Conservation (phyloP, 208 protist species). For the Wallacemonas sp. region DNA sequence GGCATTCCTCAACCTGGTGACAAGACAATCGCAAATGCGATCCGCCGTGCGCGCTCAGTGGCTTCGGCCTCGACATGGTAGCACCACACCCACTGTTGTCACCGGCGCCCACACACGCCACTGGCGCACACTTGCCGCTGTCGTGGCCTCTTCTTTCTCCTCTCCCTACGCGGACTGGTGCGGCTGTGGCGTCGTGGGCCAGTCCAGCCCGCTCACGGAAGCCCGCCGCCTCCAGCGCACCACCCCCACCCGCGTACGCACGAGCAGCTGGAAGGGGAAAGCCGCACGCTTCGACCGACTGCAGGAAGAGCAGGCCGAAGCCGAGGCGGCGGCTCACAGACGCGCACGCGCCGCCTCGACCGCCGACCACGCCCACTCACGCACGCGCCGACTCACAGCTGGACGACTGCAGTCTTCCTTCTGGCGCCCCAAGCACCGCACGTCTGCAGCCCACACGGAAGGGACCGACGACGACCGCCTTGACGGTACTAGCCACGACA, state of each 20-base stretch:
- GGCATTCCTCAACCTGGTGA: too few relatives aligned
- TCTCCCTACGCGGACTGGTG: neutral
- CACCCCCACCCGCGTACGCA: slow-evolving; percentile 12
- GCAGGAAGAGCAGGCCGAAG: slow-evolving; percentile 21
- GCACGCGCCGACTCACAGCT: neutral
- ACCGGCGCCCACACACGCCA: neutral
- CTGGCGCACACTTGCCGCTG: neutral
- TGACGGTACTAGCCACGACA: neutral
- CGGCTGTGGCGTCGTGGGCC: too few relatives aligned
- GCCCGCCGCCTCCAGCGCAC: slow-evolving; percentile 27
- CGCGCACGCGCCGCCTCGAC: slow-evolving; percentile 10
- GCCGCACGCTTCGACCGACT: slow-evolving; percentile 12
- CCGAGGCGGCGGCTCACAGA: slow-evolving; percentile 11
- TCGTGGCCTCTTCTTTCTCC: neutral
- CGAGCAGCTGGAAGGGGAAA: slow-evolving; percentile 31
- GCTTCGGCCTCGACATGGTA: too few relatives aligned
- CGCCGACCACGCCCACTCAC: neutral
- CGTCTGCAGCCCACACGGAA: too few relatives aligned
- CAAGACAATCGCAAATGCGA: too few relatives aligned
- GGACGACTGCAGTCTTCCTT: slow-evolving; percentile 1
- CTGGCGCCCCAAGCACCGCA: slow-evolving; percentile 9
- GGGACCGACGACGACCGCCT: neutral
- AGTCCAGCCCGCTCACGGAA: neutral
- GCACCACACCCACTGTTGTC: too few relatives aligned
- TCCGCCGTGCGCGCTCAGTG: too few relatives aligned